These are phyloP conservation scores for Takakia lepidozioides DNA, from an alignment of 225 moss, liverwort and hornwort species.

Conservation along the genomic window DNA sequence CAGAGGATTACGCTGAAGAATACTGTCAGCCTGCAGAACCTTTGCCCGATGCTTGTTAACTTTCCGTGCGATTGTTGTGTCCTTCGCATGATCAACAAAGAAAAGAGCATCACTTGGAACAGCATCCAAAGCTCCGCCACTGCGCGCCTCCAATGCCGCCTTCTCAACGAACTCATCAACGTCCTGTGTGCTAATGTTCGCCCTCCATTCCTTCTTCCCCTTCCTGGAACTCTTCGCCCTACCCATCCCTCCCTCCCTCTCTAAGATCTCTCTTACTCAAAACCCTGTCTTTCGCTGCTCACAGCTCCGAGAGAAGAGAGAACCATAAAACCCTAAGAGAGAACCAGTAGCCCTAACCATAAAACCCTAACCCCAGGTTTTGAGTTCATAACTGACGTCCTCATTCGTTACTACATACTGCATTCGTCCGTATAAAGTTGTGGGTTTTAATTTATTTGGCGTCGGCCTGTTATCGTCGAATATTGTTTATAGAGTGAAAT, in stretches of 20 bases:
- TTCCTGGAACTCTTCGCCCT: slow-evolving; percentile 79
- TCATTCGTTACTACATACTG: too few relatives aligned
- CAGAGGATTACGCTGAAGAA: slow-evolving; percentile 68
- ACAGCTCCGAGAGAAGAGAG: too few relatives aligned
- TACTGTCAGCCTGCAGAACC: slow-evolving; percentile 68
- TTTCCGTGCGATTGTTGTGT: slow-evolving; percentile 43
- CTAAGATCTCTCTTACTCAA: too few relatives aligned
- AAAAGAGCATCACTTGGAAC: slow-evolving; percentile 70
- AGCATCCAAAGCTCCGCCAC: slow-evolving; percentile 56
- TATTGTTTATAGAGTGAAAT: too few relatives aligned
- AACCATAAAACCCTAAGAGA: too few relatives aligned
- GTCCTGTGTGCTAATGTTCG: slow-evolving; percentile 76
- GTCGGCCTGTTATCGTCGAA: too few relatives aligned
- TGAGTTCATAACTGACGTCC: too few relatives aligned
- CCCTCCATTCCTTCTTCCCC: slow-evolving; percentile 88
- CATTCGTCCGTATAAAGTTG: too few relatives aligned
- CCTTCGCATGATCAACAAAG: slow-evolving; percentile 75
- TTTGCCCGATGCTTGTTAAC: slow-evolving; percentile 55
- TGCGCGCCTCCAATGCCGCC: slow-evolving; percentile 60
- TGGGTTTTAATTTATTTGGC: too few relatives aligned
- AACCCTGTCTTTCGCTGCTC: too few relatives aligned
- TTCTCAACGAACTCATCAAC: slow-evolving; percentile 61
- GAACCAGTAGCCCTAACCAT: too few relatives aligned
- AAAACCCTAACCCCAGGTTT: too few relatives aligned
- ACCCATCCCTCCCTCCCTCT: slow-evolving; percentile 73